Conservation (phyloP, 2,329 filamentous ascomycete genomes). For the Capronia coronata region DNA sequence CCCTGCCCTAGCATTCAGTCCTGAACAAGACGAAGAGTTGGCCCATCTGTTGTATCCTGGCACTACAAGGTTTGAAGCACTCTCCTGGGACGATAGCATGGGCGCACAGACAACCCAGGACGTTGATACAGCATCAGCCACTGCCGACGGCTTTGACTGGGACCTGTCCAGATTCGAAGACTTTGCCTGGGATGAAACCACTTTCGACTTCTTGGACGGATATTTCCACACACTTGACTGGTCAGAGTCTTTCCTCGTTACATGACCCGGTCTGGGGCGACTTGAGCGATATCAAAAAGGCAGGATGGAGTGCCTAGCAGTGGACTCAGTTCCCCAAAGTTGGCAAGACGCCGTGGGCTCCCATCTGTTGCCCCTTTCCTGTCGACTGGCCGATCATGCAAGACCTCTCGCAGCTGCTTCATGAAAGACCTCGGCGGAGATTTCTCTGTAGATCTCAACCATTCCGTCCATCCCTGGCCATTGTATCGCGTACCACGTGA, state of each 20-base stretch:
- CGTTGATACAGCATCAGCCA: background rate
- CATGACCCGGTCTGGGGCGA: background rate
- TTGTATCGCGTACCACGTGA: conserved; percentile 16
- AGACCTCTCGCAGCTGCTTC: background rate
- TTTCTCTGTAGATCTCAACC: conserved; percentile 18
- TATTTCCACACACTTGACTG: background rate
- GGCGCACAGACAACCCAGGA: background rate
- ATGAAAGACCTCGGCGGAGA: conserved; percentile 2
- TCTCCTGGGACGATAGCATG: background rate
- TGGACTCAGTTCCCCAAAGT: too few species aligned
- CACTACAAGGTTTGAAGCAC: conserved; percentile 3
- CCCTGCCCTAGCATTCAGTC: background rate
- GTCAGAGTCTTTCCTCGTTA: background rate
- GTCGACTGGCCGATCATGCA: background rate
- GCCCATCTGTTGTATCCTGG: conserved; percentile 4
- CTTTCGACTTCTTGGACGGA: conserved; percentile 3
- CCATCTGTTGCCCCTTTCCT: too few species aligned
- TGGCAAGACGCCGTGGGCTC: too few species aligned
- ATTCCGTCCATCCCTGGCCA: conserved; percentile 24
- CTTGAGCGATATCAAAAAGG: too few species aligned
- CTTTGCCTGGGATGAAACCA: conserved; percentile 2
- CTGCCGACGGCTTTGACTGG: conserved; percentile 4
- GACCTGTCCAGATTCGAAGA: conserved; percentile 4
- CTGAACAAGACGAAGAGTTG: conserved; percentile 3
- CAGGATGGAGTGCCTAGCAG: too few species aligned